Evolutionary conservation across 2,329 filamentous ascomycete genomes (phyloP), one percentile per base, ranked within the genome.

Genomic region (Sclerotinia subarctica): DNA sequence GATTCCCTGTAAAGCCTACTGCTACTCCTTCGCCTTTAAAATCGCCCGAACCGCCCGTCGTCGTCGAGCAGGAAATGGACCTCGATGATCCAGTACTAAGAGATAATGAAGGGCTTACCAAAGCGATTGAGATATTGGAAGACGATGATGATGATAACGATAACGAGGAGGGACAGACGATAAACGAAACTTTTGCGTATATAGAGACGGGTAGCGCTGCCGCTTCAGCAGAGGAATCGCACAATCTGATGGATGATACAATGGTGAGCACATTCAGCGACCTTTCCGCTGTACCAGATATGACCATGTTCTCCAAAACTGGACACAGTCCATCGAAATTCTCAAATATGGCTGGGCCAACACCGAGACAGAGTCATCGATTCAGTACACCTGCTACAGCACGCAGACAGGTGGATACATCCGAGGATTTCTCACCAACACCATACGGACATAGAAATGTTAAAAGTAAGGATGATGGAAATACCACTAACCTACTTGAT

Each of bases 261-360:
- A 78, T 77, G 70, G 70, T 74, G 57, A 77, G 75, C 71, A 75
- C 77, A 32, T 78, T 96, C 77, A 97, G 93, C 81, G 88, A 86
- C 17, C 97, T 97, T 79, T 97, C 94, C 1, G 93, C 92, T 11
- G 87, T 97, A 66, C 93, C 93, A 7, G 92, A 94, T 74, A 87
- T 95, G 87, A 95, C 93, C 26, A 88, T 89, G 74, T 93, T 96
- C 75, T 89, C 92, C 11, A 88, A 88, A 71, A 80, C 95, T 66
- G 88, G 89, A 67, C 86, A 90, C 70, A 90, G 84, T 53, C 87
- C 88, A 19, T 81, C 82, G 32, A 89, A 86, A 74, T 78, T 79
- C 74, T 81, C 79, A 70, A 79, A 72, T 70, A 73, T 77, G 70
- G 81, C 75, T 78, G 56, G 46, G 24, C 68, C 83, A 83, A 44